Evolutionary conservation across 2,329 filamentous ascomycete genomes (phyloP), one percentile per base, ranked within the genome.

Genomic region (Rhexocercosporidium sp.): DNA sequence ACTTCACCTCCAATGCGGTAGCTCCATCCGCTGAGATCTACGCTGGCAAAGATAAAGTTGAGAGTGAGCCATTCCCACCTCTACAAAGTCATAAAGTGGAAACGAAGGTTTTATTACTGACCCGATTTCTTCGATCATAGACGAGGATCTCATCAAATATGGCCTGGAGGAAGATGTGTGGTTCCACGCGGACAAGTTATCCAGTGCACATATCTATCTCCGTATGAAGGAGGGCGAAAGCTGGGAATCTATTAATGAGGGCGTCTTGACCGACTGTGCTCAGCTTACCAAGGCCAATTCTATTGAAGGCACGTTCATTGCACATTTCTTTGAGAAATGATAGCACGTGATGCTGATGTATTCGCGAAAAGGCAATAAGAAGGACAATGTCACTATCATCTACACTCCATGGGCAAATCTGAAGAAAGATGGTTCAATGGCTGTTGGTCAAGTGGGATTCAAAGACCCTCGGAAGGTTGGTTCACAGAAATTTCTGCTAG

Each of bases 171-270:
- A 97, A 78, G 96, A 99, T 83, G 90, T 99, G 76, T 99, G 96
- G 96, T 99, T 99, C 78, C 96, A 99, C 84, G 96, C 91, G 74
- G 96, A 99, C 84, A 99, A 99, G 79, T 86, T 99, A 39, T 97
- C 94, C 49, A 96, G 92, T 74, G 96, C 96, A 1, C 96, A 99
- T 81, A 93, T 99, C 75, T 99, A 99, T 81, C 88, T 99, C 39
- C 91, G 96, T 39, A 85, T 98, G 73, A 85, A 83, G 18, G 90
- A 95, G 51, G 91, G 89, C 66, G 88, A 96, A 72, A 84, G 86
- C 47, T 99, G 96, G 96, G 94, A 97, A 60, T 81, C 84, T 51
- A 93, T 99, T 67, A 89, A 92, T 0, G 77, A 88, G 69, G 87
- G 88, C 3, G 85, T 99, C 31, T 78, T 99, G 67, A 87, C 85